Evolutionary conservation across 1,284 basidiomycete species (phyloP).

Genomic region (Ganoderma multipileum): DNA sequence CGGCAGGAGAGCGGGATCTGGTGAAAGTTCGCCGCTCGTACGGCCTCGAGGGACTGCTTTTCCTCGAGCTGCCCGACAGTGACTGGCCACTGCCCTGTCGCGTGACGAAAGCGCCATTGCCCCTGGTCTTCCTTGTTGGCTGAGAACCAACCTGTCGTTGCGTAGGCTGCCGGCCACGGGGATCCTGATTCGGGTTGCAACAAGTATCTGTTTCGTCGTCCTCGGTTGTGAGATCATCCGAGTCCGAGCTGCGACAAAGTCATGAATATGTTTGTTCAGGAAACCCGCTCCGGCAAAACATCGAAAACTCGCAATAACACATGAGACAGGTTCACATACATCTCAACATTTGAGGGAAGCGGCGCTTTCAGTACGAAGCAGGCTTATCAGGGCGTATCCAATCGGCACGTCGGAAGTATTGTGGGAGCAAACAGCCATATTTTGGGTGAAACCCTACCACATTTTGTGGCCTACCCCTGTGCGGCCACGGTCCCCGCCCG

Average conservation of each 20-base stretch:
- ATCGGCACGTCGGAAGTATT: neutral
- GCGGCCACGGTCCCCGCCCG: neutral
- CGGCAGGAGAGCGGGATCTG: conserved; percentile 63
- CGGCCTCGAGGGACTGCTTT: conserved; percentile 32
- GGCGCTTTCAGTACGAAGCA: neutral
- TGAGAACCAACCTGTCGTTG: conserved; percentile 34
- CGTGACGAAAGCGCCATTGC: conserved; percentile 20
- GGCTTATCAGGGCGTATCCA: neutral
- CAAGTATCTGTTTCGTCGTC: conserved; percentile 56
- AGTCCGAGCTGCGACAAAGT: conserved; percentile 49
- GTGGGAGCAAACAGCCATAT: neutral
- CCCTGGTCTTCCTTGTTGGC: conserved; percentile 13
- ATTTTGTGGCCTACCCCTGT: neutral
- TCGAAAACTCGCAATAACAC: neutral
- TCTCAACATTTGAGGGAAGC: neutral
- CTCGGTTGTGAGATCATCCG: conserved; percentile 46
- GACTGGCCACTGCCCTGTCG: conserved; percentile 27
- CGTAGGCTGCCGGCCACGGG: conserved; percentile 48
- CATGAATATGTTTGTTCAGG: neutral
- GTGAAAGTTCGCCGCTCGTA: conserved; percentile 51
- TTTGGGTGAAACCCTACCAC: neutral
- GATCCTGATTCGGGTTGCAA: conserved; percentile 30
- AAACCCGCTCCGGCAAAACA: neutral
- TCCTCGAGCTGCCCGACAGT: conserved; percentile 34
- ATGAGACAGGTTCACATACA: neutral